Conservation (phyloP, 2,329 filamentous ascomycete species). For the Ceratocystis cubensis region DNA sequence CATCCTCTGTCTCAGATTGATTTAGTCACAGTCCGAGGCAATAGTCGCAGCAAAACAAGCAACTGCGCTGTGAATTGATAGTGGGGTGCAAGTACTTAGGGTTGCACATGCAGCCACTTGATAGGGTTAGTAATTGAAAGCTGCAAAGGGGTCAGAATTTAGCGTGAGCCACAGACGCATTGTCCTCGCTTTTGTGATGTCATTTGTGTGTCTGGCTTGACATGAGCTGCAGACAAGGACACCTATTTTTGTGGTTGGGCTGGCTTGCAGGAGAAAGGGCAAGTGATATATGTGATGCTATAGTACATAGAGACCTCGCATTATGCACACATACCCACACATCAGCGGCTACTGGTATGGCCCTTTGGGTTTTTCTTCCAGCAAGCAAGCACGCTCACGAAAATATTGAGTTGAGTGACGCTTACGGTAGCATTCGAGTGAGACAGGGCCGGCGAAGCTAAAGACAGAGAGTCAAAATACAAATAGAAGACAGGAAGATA, state of each 20-base stretch:
- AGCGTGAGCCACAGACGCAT: not conserved
- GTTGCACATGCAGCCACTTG: too few species aligned
- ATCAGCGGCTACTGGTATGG: too few species aligned
- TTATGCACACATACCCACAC: too few species aligned
- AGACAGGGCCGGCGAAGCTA: not conserved
- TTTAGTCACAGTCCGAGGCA: too few species aligned
- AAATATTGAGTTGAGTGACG: too few species aligned
- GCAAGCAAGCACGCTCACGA: too few species aligned
- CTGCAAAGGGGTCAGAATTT: too few species aligned
- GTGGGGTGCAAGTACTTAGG: too few species aligned
- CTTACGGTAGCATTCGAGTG: not conserved
- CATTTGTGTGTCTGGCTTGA: not conserved
- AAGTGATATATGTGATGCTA: not conserved
- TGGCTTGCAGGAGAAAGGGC: not conserved
- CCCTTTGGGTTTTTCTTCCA: too few species aligned
- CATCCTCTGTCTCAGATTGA: not conserved
- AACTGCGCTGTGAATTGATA: too few species aligned
- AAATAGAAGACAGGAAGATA: conserved; percentile 1
- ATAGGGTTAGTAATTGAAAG: not conserved
- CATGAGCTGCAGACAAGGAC: not conserved
- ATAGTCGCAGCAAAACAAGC: too few species aligned
- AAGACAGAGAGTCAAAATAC: not conserved
- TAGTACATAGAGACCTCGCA: not conserved
- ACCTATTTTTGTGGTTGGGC: not conserved
- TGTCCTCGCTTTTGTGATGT: not conserved